phyloP scores from a whole-genome alignment of 495 filamentous ascomycete genomes.

The Penicillium paradoxum region DNA sequence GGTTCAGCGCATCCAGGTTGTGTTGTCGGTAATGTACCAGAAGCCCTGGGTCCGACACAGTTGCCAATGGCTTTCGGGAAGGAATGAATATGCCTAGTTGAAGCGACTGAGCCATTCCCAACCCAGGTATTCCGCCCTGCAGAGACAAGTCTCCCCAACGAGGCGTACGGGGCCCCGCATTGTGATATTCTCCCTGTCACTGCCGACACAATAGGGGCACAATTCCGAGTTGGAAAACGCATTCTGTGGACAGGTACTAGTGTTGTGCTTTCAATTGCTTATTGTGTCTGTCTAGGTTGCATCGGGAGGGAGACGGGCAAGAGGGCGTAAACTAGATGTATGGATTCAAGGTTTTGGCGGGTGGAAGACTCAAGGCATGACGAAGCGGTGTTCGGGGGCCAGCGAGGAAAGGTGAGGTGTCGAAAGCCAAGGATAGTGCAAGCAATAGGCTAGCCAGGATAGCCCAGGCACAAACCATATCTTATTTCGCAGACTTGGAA shows the following conservation, averaged over 20 bases:
- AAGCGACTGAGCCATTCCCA: not conserved
- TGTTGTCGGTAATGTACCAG: not conserved
- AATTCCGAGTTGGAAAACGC: conserved; percentile 11
- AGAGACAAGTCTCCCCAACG: not conserved
- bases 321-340: not conserved
- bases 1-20: not conserved
- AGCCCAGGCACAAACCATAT: conserved; percentile 13
- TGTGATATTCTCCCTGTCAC: not conserved
- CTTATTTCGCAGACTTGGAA: not conserved
- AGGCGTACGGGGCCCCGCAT: not conserved
- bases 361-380: conserved; percentile 18
- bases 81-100: not conserved
- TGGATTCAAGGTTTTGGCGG: not conserved
- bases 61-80: not conserved
- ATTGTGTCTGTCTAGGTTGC: not conserved
- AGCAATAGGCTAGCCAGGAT: conserved; percentile 7
- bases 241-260: not conserved
- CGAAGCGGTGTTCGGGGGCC: conserved; percentile 16
- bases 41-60: not conserved
- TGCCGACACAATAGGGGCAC: conserved; percentile 9
- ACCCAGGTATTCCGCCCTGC: not conserved
- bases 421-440: not conserved
- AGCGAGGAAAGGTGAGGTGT: not conserved
- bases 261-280: not conserved
- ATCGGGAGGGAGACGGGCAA: not conserved